Evolutionary conservation across 176 grass and related monocot genomes (phyloP), one percentile per base, ranked within the genome.

Genomic region (Leersia perrieri): DNA sequence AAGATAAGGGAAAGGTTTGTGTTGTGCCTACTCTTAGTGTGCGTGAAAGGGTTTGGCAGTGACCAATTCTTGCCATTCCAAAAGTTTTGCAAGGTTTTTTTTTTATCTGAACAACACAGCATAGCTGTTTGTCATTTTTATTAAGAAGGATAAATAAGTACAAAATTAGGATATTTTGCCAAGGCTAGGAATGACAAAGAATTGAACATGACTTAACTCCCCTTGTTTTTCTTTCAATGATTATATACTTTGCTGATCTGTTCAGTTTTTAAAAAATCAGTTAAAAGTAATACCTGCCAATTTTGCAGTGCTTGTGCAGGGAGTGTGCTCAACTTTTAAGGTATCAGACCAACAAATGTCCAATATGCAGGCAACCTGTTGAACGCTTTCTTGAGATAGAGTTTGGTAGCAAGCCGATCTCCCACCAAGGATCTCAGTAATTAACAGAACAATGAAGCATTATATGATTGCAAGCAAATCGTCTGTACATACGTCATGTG

Each of bases 261-360:
- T 30, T 53, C 9, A 12, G 53, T 36, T 49, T 42, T n/a, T 29
- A 60, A 35, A 73, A 36, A 23, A 66, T 27, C 36, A 28, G 2
- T 68, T 14, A 45, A 78, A 67, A 77, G 78, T 81, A 36, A 34
- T 63, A 5, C 6, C 11, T 45, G 9, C 29, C 26, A 20, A 62
- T 76, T 31, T 80, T 72, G 49, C 84, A 92, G 90, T 92, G 87
- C 71, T 69, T 92, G 75, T 92, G 87, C 80, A 72, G 72, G n/a
- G 87, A 92, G 42, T 89, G 87, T 74, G 87, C 87, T 69, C 84
- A 84, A 60, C 26, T 77, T 73, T n/a, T 92, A 78, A 81, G 75
- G 29, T 72, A 84, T 36, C 87, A 92, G 72, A 89, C 75, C 29
- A 89, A 92, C 72, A 85, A 75, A 80, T 92, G 90, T 76, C 90